Conservation (phyloP, 306 rosid genomes). For the Cicer arietinum region DNA sequence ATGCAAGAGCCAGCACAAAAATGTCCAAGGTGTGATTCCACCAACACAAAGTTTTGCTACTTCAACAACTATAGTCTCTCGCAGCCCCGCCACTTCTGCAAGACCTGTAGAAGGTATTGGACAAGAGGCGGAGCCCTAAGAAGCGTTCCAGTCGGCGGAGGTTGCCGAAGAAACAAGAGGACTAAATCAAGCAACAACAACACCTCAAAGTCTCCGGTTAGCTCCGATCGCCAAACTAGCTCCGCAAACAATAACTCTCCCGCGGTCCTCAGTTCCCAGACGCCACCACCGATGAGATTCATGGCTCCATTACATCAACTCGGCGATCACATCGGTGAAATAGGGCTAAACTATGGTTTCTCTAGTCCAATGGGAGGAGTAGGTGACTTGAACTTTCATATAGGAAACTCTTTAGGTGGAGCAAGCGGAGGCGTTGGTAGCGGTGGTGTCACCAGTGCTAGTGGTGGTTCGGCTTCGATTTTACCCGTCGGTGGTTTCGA, state of each 20-base stretch:
- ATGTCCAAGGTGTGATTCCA: slow-evolving; percentile 89
- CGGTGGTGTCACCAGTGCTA: not conserved
- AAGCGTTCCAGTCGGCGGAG: slow-evolving; percentile 88
- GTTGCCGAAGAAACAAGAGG: slow-evolving; percentile 84
- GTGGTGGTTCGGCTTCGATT: slow-evolving; percentile 43
- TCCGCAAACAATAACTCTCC: slow-evolving; percentile 48
- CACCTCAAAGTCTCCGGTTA: slow-evolving; percentile 65
- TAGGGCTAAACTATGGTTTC: slow-evolving; percentile 66
- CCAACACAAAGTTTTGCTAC: slow-evolving; percentile 95
- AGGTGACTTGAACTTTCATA: slow-evolving; percentile 67
- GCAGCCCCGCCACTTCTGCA: slow-evolving; percentile 97
- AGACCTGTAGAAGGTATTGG: slow-evolving; percentile 93
- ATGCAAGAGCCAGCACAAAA: slow-evolving; percentile 68
- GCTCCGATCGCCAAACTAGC: slow-evolving; percentile 37
- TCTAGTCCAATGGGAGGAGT: slow-evolving; percentile 58
- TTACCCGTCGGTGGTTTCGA: slow-evolving; percentile 47
- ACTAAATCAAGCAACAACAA: slow-evolving; percentile 58
- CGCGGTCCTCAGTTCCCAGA: slow-evolving; percentile 41
- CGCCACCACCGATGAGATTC: slow-evolving; percentile 57
- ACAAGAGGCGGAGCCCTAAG: slow-evolving; percentile 80
- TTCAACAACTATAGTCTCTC: slow-evolving; percentile 93
- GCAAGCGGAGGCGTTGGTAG: not conserved
- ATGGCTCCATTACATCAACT: slow-evolving; percentile 65
- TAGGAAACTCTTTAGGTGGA: slow-evolving; percentile 55
- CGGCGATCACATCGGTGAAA: slow-evolving; percentile 58